Base-by-base conservation (phyloP, 345 rosid species). In the Aethionema arabicum region DNA sequence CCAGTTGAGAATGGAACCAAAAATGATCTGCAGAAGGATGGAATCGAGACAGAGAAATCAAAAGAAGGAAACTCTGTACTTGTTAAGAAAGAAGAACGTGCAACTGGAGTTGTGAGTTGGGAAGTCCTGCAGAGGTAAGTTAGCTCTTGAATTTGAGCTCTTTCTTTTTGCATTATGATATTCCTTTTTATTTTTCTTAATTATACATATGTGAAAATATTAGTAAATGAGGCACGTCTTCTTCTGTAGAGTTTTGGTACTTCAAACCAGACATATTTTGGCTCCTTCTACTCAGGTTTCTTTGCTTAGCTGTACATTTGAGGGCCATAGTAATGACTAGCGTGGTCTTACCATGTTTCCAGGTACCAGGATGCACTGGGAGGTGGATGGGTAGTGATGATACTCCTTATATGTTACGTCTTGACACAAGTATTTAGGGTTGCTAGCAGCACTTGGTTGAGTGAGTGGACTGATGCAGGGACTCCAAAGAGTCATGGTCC, bases 291-390 rank as follows among this genome's bases (percentile, higher is more conserved):
- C 37, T 51, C 57, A 47, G 39, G 38, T 40, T 55, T 49, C 3
- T 44, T 30, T 36, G 31, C 41, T 57, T 55, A 50, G 54, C 30
- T 42, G 56, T 4, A 16, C 35, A 51, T 16, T 43, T 52, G 14
- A 49, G 47, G 29, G 31, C n/a, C 16, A 64, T 15, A 51, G 30
- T 44, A 38, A 44, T 52, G 44, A 70, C 39, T 37, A 51, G 11
- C 21, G 37, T 41, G 51, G 56, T 36, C 53, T 21, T 54, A 50
- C 42, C 48, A 45, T 63, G 65, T 68, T 79, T 43, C 32, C 76
- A 93, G 99, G 85, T 93, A 87, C 80, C 87, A 84, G 79, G 78
- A 90, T 79, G 99, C 99, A 71, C 76, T 93, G 57, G 99, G 99
- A 79, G 99, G 99, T 61, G 63, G 82, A 44, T 87, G 95, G 97